Percentiles rank a stretch among this genome's conserved stretches.
Conservation (phyloP, 345 rosid species). For the Eucalyptus cloeziana region DNA sequence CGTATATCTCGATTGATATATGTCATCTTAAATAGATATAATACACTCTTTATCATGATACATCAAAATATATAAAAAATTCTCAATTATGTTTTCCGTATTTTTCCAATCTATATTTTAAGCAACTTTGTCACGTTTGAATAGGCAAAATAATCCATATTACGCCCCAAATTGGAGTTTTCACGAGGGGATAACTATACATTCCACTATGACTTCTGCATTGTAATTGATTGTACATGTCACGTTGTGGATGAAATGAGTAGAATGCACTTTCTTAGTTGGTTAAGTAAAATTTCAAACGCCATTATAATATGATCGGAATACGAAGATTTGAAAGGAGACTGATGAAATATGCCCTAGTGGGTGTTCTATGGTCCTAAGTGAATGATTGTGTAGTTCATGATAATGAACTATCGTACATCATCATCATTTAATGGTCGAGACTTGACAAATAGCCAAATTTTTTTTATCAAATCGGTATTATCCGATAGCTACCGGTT, state of each 20-base stretch:
- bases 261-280: background rate
- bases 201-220: background rate
- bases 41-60: background rate
- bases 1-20: background rate
- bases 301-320: fast-evolving
- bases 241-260: background rate
- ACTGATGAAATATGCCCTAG: background rate
- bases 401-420: background rate
- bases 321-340: background rate
- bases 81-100: background rate
- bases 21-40: background rate
- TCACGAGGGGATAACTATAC: background rate
- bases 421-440: background rate
- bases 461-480: background rate
- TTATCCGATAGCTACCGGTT: fast-evolving
- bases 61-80: background rate
- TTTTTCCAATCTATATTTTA: background rate
- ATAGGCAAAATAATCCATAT: background rate
- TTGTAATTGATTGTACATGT: background rate
- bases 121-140: background rate
- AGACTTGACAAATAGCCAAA: fast-evolving
- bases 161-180: fast-evolving
- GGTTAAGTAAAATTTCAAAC: background rate
- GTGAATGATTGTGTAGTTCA: background rate
- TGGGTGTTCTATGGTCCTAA: background rate